phyloP scores from a whole-genome alignment of 1,284 basidiomycete genomes.

The Leccinum huronense region DNA sequence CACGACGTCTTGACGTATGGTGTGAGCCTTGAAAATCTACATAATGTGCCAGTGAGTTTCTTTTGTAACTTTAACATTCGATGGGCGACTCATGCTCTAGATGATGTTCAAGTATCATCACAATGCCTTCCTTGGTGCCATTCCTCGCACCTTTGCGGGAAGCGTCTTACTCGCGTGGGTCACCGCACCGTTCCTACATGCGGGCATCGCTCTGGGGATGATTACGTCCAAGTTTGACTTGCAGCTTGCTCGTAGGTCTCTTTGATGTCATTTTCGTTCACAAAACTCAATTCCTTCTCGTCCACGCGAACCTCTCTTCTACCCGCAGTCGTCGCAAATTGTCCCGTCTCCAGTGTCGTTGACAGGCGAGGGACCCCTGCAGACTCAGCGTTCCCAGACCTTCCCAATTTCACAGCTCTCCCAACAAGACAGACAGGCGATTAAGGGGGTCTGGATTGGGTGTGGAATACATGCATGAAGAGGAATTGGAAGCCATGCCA shows the following conservation, averaged over 20 bases:
- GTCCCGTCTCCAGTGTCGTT: constrained; percentile 39
- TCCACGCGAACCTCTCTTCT: constrained; percentile 28
- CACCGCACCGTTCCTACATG: constrained; percentile 45
- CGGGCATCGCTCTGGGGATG: constrained; percentile 42
- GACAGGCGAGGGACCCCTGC: constrained; percentile 38
- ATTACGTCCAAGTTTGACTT: constrained; percentile 55
- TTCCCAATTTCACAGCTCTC: constrained; percentile 72
- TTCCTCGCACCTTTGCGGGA: constrained; percentile 86
- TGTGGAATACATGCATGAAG: constrained; percentile 58
- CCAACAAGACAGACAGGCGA: constrained; percentile 46
- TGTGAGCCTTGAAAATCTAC: constrained; percentile 41
- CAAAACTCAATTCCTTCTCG: constrained; percentile 1
- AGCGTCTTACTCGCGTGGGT: constrained; percentile 62
- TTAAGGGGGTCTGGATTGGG: constrained; percentile 60
- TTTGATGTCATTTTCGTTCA: background rate
- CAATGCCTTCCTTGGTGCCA: constrained; percentile 82
- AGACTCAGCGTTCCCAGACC: constrained; percentile 35
- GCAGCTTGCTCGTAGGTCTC: constrained; percentile 60
- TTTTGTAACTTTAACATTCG: background rate
- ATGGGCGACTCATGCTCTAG: constrained; percentile 9
- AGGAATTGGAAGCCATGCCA: constrained; percentile 60
- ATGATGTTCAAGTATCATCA: constrained; percentile 76
- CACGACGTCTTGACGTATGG: constrained; percentile 88
- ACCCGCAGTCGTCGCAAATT: constrained; percentile 28
- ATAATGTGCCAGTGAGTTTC: constrained; percentile 44